Evolutionary conservation across 352 stramenopile genomes (phyloP).

Genomic region (Elongisporangium senticosum): DNA sequence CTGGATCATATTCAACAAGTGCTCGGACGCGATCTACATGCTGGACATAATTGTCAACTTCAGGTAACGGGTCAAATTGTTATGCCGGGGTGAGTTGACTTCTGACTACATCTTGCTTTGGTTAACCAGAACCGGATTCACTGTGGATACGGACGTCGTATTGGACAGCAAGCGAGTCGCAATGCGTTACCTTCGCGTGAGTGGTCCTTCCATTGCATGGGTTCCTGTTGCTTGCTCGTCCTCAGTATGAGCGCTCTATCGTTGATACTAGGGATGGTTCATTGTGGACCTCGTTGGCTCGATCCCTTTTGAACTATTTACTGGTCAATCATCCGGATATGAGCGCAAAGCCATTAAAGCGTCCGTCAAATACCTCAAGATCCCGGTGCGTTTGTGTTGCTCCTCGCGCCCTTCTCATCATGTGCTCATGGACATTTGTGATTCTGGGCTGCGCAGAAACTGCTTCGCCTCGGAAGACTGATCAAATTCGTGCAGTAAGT

Average conservation of each 20-base stretch:
- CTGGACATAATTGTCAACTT: slow-evolving; percentile 52
- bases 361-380: slow-evolving; percentile 58
- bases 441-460: slow-evolving; percentile 29
- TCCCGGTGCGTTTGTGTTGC: slow-evolving; percentile 25
- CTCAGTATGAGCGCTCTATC: background rate
- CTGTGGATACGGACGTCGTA: slow-evolving; percentile 43
- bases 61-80: slow-evolving; percentile 13
- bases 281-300: slow-evolving; percentile 47
- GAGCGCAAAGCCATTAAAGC: slow-evolving; percentile 60
- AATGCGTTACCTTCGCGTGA: slow-evolving; percentile 38
- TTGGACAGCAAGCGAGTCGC: slow-evolving; percentile 48
- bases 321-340: slow-evolving; percentile 19
- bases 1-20: slow-evolving; percentile 48
- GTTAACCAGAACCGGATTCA: slow-evolving; percentile 42
- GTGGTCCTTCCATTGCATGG: background rate
- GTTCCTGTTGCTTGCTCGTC: background rate
- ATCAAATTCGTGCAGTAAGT: slow-evolving; percentile 65
- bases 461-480: slow-evolving; percentile 48
- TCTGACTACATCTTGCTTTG: background rate
- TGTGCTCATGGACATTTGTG: background rate
- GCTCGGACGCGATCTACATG: slow-evolving; percentile 43
- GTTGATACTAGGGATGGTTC: slow-evolving; percentile 34
- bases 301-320: slow-evolving; percentile 45
- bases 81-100: background rate
- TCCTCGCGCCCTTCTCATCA: background rate